Conservation (phyloP, 1,284 basidiomycete species). For the Moniliophthora roreri region DNA sequence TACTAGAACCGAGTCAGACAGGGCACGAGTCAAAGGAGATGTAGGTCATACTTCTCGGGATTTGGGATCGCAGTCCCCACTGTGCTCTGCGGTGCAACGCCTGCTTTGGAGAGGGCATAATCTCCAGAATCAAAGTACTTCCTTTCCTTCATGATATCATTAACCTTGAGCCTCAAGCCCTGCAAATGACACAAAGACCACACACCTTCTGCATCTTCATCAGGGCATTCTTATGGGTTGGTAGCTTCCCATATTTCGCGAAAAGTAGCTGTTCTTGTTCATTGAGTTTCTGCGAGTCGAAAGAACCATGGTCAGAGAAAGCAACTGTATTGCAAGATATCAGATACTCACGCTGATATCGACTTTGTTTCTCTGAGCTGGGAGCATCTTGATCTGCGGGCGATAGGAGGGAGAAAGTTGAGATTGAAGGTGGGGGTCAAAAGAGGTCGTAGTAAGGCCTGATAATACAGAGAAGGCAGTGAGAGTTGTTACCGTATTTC, state of each 20-base stretch:
- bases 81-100: conserved; percentile 82
- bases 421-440: conserved; percentile 15
- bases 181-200: conserved; percentile 15
- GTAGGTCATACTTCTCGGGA: conserved; percentile 81
- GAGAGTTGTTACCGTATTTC: background rate
- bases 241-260: conserved; percentile 92
- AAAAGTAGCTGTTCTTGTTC: conserved; percentile 95
- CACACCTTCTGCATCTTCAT: conserved; percentile 93
- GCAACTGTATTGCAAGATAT: conserved; percentile 9
- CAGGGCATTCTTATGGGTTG: conserved; percentile 89
- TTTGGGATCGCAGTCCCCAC: conserved; percentile 95
- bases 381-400: conserved; percentile 56
- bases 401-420: conserved; percentile 15
- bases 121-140: conserved; percentile 99
- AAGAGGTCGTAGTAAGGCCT: conserved; percentile 1
- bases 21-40: background rate
- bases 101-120: conserved; percentile 94
- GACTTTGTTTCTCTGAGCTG: conserved; percentile 85
- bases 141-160: conserved; percentile 66
- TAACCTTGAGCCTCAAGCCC: conserved; percentile 12
- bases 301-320: conserved; percentile 25
- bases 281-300: conserved; percentile 65
- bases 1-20: conserved; percentile 39
- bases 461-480: background rate
- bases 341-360: conserved; percentile 76